Percentiles rank a stretch among this genome's conserved stretches.
These are phyloP conservation scores for Macrolepiota fuliginosa DNA, from an alignment of 768 basidiomycete genomes.

Conservation along the genomic window DNA sequence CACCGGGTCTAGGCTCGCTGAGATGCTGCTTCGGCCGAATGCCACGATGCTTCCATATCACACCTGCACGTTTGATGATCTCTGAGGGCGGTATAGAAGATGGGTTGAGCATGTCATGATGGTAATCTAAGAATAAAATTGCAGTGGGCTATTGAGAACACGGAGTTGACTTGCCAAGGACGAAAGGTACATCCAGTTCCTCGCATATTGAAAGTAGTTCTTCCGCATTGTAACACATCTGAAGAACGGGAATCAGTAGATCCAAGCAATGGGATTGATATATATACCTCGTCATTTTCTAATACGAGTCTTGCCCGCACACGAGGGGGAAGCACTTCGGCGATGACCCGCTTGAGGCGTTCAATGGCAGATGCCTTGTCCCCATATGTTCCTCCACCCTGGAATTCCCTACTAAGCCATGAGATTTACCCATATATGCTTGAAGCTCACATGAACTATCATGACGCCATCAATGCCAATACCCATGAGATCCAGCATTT, in stretches of 20 bases:
- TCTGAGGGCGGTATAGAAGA: constrained; percentile 56
- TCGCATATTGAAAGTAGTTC: constrained; percentile 87
- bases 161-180: constrained; percentile 43
- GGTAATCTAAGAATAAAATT: constrained; percentile 52
- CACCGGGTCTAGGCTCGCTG: constrained; percentile 85
- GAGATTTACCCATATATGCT: not conserved
- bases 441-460: constrained; percentile 67
- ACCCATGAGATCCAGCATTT: constrained; percentile 86
- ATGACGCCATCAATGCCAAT: constrained; percentile 83
- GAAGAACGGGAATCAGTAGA: not conserved
- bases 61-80: constrained; percentile 74
- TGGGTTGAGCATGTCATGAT: constrained; percentile 74
- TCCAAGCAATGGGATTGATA: not conserved
- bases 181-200: constrained; percentile 73
- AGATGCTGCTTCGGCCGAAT: constrained; percentile 93
- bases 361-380: constrained; percentile 72
- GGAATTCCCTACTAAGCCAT: constrained; percentile 11
- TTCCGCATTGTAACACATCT: constrained; percentile 85
- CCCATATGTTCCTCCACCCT: constrained; percentile 81
- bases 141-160: not conserved
- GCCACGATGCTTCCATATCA: constrained; percentile 70
- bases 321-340: constrained; percentile 50
- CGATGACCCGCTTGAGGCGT: constrained; percentile 72
- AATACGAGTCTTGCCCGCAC: constrained; percentile 76
- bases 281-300: constrained; percentile 89